phyloP scores from a whole-genome alignment of 2,329 filamentous ascomycete species.

The Mycosphaerelloides madeirae region DNA sequence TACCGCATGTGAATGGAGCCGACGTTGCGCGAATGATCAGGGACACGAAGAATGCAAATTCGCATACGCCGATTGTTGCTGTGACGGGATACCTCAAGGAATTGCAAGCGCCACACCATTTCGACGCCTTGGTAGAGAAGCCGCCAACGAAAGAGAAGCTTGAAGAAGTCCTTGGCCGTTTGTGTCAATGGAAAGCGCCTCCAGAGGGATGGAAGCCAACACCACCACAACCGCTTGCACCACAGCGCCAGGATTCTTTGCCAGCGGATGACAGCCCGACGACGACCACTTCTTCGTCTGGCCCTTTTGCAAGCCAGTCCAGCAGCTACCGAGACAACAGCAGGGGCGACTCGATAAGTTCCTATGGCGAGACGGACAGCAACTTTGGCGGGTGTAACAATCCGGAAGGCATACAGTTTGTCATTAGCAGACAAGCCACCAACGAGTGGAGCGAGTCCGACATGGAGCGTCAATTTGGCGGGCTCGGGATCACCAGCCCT shows the following conservation, averaged over 20 bases:
- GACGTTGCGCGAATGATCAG: conserved; percentile 97
- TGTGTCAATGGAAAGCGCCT: conserved; percentile 91
- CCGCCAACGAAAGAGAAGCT: conserved; percentile 90
- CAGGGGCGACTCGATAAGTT: conserved; percentile 79
- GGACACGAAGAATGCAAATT: conserved; percentile 92
- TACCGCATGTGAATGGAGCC: conserved; percentile 89
- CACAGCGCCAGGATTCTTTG: conserved; percentile 59
- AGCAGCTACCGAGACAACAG: conserved; percentile 77
- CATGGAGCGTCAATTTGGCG: conserved; percentile 49
- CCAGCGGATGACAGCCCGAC: conserved; percentile 76
- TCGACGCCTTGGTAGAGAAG: conserved; percentile 93
- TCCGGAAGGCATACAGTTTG: conserved; percentile 71
- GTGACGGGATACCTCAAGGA: conserved; percentile 99
- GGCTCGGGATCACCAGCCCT: conserved; percentile 61
- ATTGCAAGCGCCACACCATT: conserved; percentile 88
- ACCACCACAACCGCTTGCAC: conserved; percentile 34
- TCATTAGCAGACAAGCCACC: conserved; percentile 63
- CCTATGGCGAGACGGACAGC: conserved; percentile 82
- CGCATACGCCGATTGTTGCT: conserved; percentile 89
- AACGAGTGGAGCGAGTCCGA: conserved; percentile 61
- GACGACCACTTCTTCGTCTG: conserved; percentile 63
- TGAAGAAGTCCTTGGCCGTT: conserved; percentile 76
- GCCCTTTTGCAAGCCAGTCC: conserved; percentile 40
- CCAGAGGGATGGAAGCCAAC: conserved; percentile 52
- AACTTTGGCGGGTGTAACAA: conserved; percentile 57